A percentile compares a stretch with the other conserved stretches of the same genome.
Evolutionary conservation across 2,329 filamentous ascomycete genomes (phyloP).

Genomic region (Botrytis byssoidea): DNA sequence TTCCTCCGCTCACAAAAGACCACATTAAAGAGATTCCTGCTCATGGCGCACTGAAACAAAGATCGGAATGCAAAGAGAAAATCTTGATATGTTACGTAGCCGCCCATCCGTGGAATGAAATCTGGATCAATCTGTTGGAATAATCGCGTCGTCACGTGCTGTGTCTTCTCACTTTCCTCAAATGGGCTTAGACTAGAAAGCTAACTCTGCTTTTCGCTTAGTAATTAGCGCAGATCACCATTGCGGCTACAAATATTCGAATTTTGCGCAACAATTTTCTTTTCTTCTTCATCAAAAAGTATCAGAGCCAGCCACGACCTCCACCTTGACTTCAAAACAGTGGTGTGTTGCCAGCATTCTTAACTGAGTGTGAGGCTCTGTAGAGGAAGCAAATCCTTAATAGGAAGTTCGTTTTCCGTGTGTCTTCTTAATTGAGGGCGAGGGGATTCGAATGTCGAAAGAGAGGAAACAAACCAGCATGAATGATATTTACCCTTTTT

Average conservation of each 20-base stretch:
- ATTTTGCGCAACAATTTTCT: constrained; percentile 20
- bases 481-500: background rate
- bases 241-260: constrained; percentile 9
- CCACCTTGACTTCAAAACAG: constrained; percentile 56
- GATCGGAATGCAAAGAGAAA: constrained; percentile 10
- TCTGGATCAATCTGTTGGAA: background rate
- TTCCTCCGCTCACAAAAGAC: background rate
- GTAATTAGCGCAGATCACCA: constrained; percentile 7
- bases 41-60: background rate
- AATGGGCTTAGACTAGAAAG: background rate
- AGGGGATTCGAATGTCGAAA: constrained; percentile 69
- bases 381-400: constrained; percentile 56
- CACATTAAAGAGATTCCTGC: background rate
- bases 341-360: constrained; percentile 67
- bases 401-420: constrained; percentile 71
- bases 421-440: constrained; percentile 69
- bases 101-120: background rate
- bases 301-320: constrained; percentile 69
- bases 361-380: constrained; percentile 57
- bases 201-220: constrained; percentile 4
- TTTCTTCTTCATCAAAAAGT: constrained; percentile 56
- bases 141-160: background rate
- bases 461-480: constrained; percentile 58
- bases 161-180: rapidly evolving
- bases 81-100: background rate